A percentile compares a stretch with the other conserved stretches of the same genome.
Conservation (phyloP, 345 rosid species). For the Sisymbrium irio region DNA sequence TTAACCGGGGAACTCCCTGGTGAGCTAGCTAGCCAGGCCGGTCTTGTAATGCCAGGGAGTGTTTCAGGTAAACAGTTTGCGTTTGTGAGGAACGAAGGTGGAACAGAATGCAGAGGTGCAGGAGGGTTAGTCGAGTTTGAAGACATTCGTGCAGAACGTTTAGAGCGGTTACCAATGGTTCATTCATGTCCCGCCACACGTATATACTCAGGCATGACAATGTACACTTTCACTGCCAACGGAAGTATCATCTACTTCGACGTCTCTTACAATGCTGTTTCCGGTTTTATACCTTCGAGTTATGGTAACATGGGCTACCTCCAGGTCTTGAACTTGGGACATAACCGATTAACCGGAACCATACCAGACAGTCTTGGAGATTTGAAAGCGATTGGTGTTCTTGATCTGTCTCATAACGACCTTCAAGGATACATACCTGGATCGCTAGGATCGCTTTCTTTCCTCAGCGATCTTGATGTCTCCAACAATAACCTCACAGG, state of each 20-base stretch:
- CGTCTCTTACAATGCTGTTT: slow-evolving; percentile 67
- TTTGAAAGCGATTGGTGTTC: slow-evolving; percentile 72
- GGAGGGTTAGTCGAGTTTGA: slow-evolving; percentile 94
- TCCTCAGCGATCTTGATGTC: slow-evolving; percentile 92
- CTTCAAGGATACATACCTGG: slow-evolving; percentile 77
- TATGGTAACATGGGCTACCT: slow-evolving; percentile 69
- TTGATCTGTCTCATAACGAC: slow-evolving; percentile 85
- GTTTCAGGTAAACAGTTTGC: slow-evolving; percentile 93
- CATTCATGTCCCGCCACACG: slow-evolving; percentile 88
- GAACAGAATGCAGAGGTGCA: slow-evolving; percentile 93
- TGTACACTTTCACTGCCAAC: slow-evolving; percentile 67
- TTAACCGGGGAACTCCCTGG: slow-evolving; percentile 61
- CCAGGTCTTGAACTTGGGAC: slow-evolving; percentile 93
- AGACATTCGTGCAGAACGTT: slow-evolving; percentile 66
- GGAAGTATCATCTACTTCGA: slow-evolving; percentile 96
- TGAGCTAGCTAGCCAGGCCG: slow-evolving; percentile 70
- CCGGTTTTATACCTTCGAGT: slow-evolving; percentile 64
- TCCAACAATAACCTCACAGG: slow-evolving; percentile 91
- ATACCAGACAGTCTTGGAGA: slow-evolving; percentile 84
- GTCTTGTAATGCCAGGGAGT: slow-evolving; percentile 65
- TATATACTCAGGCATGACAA: slow-evolving; percentile 75
- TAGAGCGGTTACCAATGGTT: slow-evolving; percentile 74
- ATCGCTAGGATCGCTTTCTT: slow-evolving; percentile 67
- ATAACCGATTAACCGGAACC: slow-evolving; percentile 62
- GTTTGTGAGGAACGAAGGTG: slow-evolving; percentile 95